Conservation (phyloP, 208 protist species). For the Wallacemonas rigidus region DNA sequence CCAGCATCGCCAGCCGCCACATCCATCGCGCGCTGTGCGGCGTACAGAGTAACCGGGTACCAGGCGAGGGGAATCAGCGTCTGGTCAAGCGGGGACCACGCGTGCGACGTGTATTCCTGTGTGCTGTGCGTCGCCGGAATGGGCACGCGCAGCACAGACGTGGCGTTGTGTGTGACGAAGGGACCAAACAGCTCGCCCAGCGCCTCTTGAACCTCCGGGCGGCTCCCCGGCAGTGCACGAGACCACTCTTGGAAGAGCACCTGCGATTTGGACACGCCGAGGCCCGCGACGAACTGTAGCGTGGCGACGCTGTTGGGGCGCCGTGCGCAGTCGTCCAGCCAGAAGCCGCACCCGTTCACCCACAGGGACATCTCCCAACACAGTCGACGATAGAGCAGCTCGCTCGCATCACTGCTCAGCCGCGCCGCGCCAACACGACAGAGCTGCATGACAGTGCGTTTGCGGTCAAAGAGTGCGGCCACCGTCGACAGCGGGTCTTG, state of each 20-base stretch:
- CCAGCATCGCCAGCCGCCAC: constrained; percentile 13
- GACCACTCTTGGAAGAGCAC: constrained; percentile 38
- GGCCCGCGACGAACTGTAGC: constrained; percentile 84
- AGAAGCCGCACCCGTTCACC: constrained; percentile 61
- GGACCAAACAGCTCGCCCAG: constrained; percentile 52
- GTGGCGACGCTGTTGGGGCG: constrained; percentile 47
- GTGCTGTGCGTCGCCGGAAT: neutral
- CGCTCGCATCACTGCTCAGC: constrained; percentile 41
- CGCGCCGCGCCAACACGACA: constrained; percentile 32
- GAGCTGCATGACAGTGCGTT: constrained; percentile 63
- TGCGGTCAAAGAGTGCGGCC: constrained; percentile 68
- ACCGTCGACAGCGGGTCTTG: constrained; percentile 77
- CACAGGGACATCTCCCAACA: constrained; percentile 87
- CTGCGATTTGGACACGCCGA: constrained; percentile 57
- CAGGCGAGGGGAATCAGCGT: constrained; percentile 68
- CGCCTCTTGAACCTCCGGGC: constrained; percentile 33
- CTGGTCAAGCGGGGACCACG: constrained; percentile 71
- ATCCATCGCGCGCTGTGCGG: constrained; percentile 8
- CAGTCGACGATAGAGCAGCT: constrained; percentile 59
- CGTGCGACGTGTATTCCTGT: constrained; percentile 1
- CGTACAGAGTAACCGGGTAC: constrained; percentile 34
- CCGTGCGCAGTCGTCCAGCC: constrained; percentile 57
- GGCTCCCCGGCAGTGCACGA: constrained; percentile 28
- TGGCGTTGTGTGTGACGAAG: constrained; percentile 54
- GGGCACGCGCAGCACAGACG: constrained; percentile 44